Conservation (phyloP, 1,139 yeast species). For the Saccharomyces pastorianus region DNA sequence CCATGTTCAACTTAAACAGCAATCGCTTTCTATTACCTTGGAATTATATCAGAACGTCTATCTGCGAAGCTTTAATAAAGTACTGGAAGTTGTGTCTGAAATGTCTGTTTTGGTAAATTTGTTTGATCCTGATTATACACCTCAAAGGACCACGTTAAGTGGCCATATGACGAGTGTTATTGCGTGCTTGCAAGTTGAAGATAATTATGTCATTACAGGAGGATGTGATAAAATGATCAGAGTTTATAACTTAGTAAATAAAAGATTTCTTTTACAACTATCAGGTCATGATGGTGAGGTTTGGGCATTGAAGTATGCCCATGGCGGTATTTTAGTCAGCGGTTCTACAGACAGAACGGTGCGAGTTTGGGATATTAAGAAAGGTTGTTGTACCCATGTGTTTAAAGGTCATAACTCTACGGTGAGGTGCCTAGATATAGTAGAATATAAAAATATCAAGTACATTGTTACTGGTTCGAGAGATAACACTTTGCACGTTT, state of each 20-base stretch:
- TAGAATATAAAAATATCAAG: conserved; percentile 53
- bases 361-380: conserved; percentile 71
- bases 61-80: not conserved
- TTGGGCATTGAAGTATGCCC: conserved; percentile 84
- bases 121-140: conserved; percentile 68
- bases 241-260: conserved; percentile 71
- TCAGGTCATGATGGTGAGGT: conserved; percentile 96
- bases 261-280: conserved; percentile 56
- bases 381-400: conserved; percentile 51
- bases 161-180: conserved; percentile 80
- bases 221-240: conserved; percentile 81
- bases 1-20: not conserved
- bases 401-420: conserved; percentile 89
- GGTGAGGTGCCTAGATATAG: conserved; percentile 78
- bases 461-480: conserved; percentile 85
- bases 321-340: conserved; percentile 53
- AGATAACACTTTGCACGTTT: conserved; percentile 79
- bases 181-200: conserved; percentile 89
- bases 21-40: not conserved
- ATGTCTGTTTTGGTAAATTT: conserved; percentile 50
- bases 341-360: conserved; percentile 91
- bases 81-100: not conserved
- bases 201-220: conserved; percentile 83
- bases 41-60: not conserved
- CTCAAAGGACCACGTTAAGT: conserved; percentile 58